Base-by-base conservation (phyloP, 2,329 filamentous ascomycete genomes). In the Ophiostoma novo-ulmi region DNA sequence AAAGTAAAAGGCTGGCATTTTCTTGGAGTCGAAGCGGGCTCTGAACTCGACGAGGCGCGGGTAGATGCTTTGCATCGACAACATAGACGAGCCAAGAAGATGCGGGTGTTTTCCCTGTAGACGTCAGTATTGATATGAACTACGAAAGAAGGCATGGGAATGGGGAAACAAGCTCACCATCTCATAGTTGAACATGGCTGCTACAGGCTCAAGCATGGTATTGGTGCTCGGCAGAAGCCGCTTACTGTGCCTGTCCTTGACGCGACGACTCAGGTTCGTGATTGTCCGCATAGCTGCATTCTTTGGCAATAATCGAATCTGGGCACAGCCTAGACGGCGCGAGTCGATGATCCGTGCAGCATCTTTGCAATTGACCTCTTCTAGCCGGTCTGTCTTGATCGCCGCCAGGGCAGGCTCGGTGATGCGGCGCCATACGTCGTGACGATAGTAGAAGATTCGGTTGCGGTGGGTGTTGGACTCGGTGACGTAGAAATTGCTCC, bases 401-500 rank as follows among this genome's bases (percentile, higher is more conserved):
- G 81, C 81, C 0, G 83, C 79, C 77, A 97, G 82, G 0, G 90
- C 87, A 7, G 93, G 91, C 75, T 94, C 89, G 1, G 90, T 88
- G 44, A 98, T 79, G 58, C 85, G 85, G 68, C 87, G 88, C 95
- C 95, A 99, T 11, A 95, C 84, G 78, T 99, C 95, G 74, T 99
- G 95, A 4, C 94, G 91, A 77, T 97, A 98, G 80, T 93, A 99
- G 79, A 97, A 97, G 0, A 98, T 81, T 38, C 88, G 88, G 75
- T 95, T 93, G 20, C 90, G 89, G 77, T 97, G 88, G 1, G 84
- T 83, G 73, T 88, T 93, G 0, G 93, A 95, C 78, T 99, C 95
- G 0, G 95, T 99, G 52, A 97, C 91, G 77, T 98, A 94, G 76
- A 99, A 99, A 76, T 95, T 94, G 73, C 87, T 89, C 44, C 92